Base-by-base conservation (phyloP, 2,329 filamentous ascomycete genomes). In the Clarireedia paspali region DNA sequence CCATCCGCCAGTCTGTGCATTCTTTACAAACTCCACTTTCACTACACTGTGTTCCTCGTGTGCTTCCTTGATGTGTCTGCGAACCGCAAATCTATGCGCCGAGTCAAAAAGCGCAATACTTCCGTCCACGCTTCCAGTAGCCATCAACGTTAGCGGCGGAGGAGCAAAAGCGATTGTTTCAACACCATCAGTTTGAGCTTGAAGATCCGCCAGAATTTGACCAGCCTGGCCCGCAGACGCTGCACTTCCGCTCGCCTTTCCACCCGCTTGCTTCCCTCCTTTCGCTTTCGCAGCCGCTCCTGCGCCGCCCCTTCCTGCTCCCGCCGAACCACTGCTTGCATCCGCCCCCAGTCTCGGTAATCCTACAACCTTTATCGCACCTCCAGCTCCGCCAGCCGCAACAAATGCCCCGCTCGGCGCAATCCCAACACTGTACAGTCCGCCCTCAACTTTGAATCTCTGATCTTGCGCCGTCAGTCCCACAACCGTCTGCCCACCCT, bases 11-110 rank as follows among this genome's bases (percentile, higher is more conserved):
- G 66, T 73, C 62, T 61, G 66, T 68, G 62, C 73, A 70, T 68
- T 74, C 68, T 77, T 76, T 57, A 95, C 81, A 67, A 96, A 99
- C 58, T 96, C 90, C 4, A 97, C 84, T 73, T 95, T 92, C 59
- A 97, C 92, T 20, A 99, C 89, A 1, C 89, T 87, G 66, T 87
- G 87, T n/a, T 89, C 88, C 62, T 91, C 88, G 70, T 95, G 92
- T 1, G 89, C 91, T 50, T 87, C 87, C 50, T 80, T 79, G 62
- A 97, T 89, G 68, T 91, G 85, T 54, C 89, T 77, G 51, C 94
- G 81, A n/a, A 95, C 83, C 2, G 91, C 88, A 68, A 96, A 97
- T 52, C 88, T 84, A 63, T 94, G 86, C 45, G 87, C 83, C 0
- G 87, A 86, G 71, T 99, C 94, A 70, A 91, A 96, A 2, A 99